A percentile compares a stretch with the other conserved stretches of the same genome.
Conservation (phyloP, 805 yeast genomes). For the Ogataea neopini region DNA sequence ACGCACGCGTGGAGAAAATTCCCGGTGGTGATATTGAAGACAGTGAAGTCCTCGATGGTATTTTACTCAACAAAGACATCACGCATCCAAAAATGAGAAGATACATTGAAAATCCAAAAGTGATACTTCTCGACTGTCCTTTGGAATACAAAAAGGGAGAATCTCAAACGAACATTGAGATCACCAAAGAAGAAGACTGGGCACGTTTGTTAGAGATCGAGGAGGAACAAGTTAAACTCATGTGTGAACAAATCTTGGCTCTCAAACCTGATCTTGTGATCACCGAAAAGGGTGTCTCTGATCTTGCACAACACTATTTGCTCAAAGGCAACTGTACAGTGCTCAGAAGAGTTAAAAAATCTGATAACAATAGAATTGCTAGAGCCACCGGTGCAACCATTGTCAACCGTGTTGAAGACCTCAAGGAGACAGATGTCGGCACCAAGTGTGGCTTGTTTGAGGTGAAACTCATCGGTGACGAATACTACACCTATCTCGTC, state of each 20-base stretch:
- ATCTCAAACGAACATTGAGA: constrained; percentile 96
- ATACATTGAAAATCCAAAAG: constrained; percentile 81
- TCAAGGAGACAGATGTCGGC: constrained; percentile 89
- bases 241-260: constrained; percentile 83
- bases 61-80: constrained; percentile 91
- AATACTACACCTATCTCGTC: constrained; percentile 84
- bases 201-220: constrained; percentile 91
- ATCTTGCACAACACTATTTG: constrained; percentile 94
- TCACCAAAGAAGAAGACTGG: constrained; percentile 96
- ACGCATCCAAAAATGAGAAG: constrained; percentile 99
- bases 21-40: constrained; percentile 98
- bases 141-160: constrained; percentile 98
- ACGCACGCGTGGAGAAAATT: constrained; percentile 89
- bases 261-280: constrained; percentile 92
- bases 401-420: constrained; percentile 92
- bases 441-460: constrained; percentile 86
- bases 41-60: constrained; percentile 84
- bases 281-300: constrained; percentile 98
- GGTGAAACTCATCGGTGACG: constrained; percentile 95
- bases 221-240: constrained; percentile 89
- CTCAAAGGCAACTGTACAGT: constrained; percentile 92
- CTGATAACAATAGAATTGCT: constrained; percentile 94
- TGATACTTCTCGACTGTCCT: constrained; percentile 91
- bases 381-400: constrained; percentile 98
- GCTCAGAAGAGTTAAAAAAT: constrained; percentile 90